phyloP scores from a whole-genome alignment of 2,329 filamentous ascomycete genomes.

The Cryoendolithus antarcticus region DNA sequence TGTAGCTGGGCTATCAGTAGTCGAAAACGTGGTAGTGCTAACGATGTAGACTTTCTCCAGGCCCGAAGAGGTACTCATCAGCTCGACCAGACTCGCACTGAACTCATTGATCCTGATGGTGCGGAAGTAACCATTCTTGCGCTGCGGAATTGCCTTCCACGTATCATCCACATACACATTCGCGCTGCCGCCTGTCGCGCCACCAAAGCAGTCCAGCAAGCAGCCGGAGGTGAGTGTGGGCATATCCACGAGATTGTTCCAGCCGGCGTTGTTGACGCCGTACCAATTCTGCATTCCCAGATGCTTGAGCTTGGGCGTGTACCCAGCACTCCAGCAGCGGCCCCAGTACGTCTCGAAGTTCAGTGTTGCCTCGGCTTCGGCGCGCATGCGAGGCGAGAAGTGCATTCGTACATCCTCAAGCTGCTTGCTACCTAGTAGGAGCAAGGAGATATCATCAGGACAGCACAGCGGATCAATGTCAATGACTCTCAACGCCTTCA shows the following conservation, averaged over 20 bases:
- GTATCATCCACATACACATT: conserved; percentile 43
- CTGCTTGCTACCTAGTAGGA: conserved; percentile 42
- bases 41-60: conserved; percentile 33
- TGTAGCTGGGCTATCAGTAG: conserved; percentile 3
- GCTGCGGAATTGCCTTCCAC: conserved; percentile 29
- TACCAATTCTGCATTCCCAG: conserved; percentile 47
- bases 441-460: conserved; percentile 47
- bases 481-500: conserved; percentile 41
- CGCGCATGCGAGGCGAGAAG: conserved; percentile 50
- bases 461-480: conserved; percentile 54
- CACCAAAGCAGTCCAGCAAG: conserved; percentile 40
- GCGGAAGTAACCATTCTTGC: conserved; percentile 8
- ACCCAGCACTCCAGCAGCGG: conserved; percentile 36
- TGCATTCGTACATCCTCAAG: conserved; percentile 45
- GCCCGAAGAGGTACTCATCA: conserved; percentile 20
- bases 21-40: conserved; percentile 17
- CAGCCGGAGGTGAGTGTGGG: conserved; percentile 36
- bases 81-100: conserved; percentile 17
- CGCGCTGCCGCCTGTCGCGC: conserved; percentile 16
- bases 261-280: conserved; percentile 37
- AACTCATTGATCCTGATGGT: conserved; percentile 17
- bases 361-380: conserved; percentile 45
- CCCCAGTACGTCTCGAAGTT: conserved; percentile 44
- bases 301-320: conserved; percentile 36
- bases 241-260: conserved; percentile 33